Conservation (phyloP, 2,329 filamentous ascomycete species). For the Biscogniauxia sp. region DNA sequence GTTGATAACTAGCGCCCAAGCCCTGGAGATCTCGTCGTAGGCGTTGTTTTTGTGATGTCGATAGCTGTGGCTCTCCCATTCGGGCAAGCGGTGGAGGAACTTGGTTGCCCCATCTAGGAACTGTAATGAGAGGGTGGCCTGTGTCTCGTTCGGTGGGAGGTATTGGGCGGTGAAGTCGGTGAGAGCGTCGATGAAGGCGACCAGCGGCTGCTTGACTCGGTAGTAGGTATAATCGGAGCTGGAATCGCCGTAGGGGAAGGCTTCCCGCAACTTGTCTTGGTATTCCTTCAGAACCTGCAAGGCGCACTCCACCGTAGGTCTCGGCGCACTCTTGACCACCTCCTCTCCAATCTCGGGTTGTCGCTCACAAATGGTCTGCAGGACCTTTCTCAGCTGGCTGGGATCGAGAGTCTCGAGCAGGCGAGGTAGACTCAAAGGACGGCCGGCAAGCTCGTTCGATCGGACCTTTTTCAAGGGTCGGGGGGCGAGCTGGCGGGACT, state of each 20-base stretch:
- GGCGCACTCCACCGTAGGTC: conserved; percentile 79
- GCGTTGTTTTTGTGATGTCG: conserved; percentile 92
- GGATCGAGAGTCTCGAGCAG: conserved; percentile 93
- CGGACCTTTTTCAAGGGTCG: conserved; percentile 63
- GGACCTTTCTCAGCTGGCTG: conserved; percentile 75
- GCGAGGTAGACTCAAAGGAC: conserved; percentile 58
- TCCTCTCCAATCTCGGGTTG: conserved; percentile 84
- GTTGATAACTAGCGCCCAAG: conserved; percentile 87
- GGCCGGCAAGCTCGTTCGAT: conserved; percentile 62
- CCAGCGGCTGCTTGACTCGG: conserved; percentile 77
- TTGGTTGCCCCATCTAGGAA: conserved; percentile 90
- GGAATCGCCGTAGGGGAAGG: conserved; percentile 82
- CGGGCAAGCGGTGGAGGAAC: conserved; percentile 82
- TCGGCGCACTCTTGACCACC: conserved; percentile 77
- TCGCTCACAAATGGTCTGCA: conserved; percentile 88
- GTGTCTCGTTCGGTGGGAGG: conserved; percentile 83
- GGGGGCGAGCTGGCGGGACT: conserved; percentile 61
- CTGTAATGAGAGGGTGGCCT: conserved; percentile 77
- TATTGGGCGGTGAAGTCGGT: conserved; percentile 96
- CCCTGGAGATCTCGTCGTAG: conserved; percentile 92
- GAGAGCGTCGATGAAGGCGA: conserved; percentile 81
- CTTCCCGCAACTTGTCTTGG: conserved; percentile 70
- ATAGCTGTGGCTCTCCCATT: conserved; percentile 87
- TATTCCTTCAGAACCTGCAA: conserved; percentile 80
- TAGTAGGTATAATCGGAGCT: conserved; percentile 95